Evolutionary conservation across 345 rosid genomes (phyloP), one percentile per base, ranked within the genome.

Genomic region (Populus simonii): DNA sequence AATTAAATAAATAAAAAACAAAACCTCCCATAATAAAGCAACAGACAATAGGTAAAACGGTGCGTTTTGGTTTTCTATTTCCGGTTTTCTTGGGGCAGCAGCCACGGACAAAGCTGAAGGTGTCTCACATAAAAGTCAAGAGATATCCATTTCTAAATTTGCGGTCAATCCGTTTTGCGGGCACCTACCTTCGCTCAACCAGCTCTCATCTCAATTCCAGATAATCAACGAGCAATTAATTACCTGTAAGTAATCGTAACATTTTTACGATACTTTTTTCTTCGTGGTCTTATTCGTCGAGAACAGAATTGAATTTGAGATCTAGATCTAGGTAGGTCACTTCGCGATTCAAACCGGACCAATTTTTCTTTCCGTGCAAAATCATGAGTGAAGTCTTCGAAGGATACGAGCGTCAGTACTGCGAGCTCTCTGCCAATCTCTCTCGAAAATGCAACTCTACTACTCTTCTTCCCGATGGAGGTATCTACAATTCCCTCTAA

Each of bases 401-500:
- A 81, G 94, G 94, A 39, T 94, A 94, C 89, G 98, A 92, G 83
- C 94, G 96, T 4, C 97, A 90, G 74, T 93, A 93, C 87, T 93
- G 97, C 82, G 97, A 94, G 82, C 93, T 94, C 86, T 94, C 98
- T 20, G 88, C 96, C 27, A 88, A 84, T 87, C 91, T 94, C 79
- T 90, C 94, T 79, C 80, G 92, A 41, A 94, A 88, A 85, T 92
- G 97, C 89, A 81, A 83, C 78, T 84, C 92, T 22, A 81, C 89
- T 63, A 82, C 94, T 70, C 84, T 85, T 71, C 85, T 92, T 51
- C 22, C 88, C 29, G 87, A 84, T 75, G 86, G 81, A 87, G 94
- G 94, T 89, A 81, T 51, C n/a, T 69, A 49, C 25, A 17, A 5
- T 27, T 8, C 33, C 16, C 22, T 7, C 5, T 6, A 36, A 43